These are phyloP conservation scores for Grosmannia serpens DNA, from an alignment of 2,329 filamentous ascomycete genomes.

Conservation along the genomic window DNA sequence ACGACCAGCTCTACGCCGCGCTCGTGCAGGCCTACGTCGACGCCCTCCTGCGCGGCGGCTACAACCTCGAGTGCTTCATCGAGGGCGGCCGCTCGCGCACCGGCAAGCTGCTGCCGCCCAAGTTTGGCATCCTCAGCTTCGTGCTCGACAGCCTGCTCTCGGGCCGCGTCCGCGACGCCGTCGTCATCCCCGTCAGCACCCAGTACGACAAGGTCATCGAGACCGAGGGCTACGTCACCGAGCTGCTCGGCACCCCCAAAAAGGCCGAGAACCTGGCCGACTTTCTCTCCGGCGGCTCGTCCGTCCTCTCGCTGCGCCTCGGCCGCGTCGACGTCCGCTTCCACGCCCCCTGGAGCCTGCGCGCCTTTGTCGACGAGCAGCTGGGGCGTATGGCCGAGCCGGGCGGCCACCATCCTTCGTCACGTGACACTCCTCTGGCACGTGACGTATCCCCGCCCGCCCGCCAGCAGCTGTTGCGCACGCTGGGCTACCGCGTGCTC, in stretches of 20 bases:
- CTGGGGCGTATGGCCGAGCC: constrained; percentile 38
- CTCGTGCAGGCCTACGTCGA: constrained; percentile 97
- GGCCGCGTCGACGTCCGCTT: constrained; percentile 92
- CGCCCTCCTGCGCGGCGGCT: constrained; percentile 77
- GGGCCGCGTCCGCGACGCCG: constrained; percentile 76
- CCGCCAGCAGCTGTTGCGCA: constrained; percentile 65
- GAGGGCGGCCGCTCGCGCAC: constrained; percentile 89
- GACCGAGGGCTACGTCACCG: constrained; percentile 90
- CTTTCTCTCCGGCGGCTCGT: constrained; percentile 75
- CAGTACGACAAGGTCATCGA: constrained; percentile 99
- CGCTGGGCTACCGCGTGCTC: constrained; percentile 82
- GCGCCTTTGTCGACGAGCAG: constrained; percentile 71
- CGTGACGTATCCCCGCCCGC: constrained; percentile 31
- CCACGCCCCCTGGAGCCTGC: constrained; percentile 88
- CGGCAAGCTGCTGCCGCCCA: constrained; percentile 84
- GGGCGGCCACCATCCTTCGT: too few species aligned
- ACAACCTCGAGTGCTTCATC: constrained; percentile 95
- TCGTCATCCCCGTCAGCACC: constrained; percentile 91
- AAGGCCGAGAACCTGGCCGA: constrained; percentile 87
- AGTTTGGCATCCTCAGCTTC: constrained; percentile 90
- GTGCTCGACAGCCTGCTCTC: constrained; percentile 83
- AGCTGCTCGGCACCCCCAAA: constrained; percentile 87
- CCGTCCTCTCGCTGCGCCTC: constrained; percentile 75
- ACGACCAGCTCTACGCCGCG: constrained; percentile 80
- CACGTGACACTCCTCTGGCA: background rate